Conservation (phyloP, 495 filamentous ascomycete species). For the Daldinia loculata region DNA sequence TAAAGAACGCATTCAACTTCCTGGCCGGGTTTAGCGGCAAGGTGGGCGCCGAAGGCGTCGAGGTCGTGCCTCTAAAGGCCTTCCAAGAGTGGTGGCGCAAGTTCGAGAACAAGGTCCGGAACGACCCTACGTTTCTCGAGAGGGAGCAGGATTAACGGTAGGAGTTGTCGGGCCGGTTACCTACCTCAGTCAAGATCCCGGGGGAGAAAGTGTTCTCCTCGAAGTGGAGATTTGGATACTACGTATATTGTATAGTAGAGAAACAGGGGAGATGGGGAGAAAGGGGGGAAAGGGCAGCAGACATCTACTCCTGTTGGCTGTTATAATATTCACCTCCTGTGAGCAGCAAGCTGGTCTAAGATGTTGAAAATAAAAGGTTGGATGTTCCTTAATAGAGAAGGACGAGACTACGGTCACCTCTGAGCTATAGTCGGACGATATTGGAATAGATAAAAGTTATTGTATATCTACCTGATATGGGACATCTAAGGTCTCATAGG, state of each 20-base stretch:
- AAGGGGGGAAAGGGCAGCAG: background rate
- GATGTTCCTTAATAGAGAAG: background rate
- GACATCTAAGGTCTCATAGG: background rate
- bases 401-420: background rate
- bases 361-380: background rate
- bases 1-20: conserved; percentile 97
- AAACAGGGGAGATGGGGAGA: background rate
- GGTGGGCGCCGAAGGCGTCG: conserved; percentile 63
- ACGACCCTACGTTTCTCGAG: conserved; percentile 90
- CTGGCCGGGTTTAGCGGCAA: conserved; percentile 81
- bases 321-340: background rate
- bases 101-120: conserved; percentile 87
- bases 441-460: background rate
- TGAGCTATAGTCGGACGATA: background rate
- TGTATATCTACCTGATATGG: background rate
- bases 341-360: background rate
- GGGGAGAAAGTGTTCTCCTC: background rate
- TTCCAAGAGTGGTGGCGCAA: conserved; percentile 98
- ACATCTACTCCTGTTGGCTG: background rate
- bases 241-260: background rate
- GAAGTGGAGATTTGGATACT: background rate
- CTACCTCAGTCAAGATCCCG: too few species aligned
- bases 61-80: conserved; percentile 86
- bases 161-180: background rate
- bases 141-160: conserved; percentile 67